phyloP scores from a whole-genome alignment of 257 asterid species.

The Jasminum sambac region DNA sequence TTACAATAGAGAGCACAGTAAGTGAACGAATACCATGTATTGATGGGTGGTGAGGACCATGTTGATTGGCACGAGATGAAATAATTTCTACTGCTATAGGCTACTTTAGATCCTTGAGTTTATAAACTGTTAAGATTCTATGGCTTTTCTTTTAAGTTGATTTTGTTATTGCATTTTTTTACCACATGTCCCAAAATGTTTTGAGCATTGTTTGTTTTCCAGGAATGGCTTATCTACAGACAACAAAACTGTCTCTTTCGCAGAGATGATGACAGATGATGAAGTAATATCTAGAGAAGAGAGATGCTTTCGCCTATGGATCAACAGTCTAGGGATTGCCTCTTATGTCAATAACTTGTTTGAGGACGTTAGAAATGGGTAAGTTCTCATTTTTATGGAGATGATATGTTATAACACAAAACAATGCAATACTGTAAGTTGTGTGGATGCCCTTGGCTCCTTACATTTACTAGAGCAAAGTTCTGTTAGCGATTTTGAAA shows the following conservation, averaged over 20 bases:
- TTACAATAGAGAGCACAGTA: no score
- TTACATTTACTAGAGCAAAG: background rate
- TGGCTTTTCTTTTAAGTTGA: background rate
- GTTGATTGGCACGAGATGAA: no score
- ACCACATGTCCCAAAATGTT: constrained; percentile 17
- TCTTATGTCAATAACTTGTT: constrained; percentile 86
- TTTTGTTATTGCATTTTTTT: constrained; percentile 5
- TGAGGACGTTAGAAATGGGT: constrained; percentile 97
- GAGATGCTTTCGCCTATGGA: constrained; percentile 97
- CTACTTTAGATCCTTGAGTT: constrained; percentile 13
- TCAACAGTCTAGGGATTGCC: constrained; percentile 85
- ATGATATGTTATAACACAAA: background rate
- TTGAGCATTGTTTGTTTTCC: constrained; percentile 24
- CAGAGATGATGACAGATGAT: constrained; percentile 98
- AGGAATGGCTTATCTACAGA: constrained; percentile 94
- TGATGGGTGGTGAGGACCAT: no score
- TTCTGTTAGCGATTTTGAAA: constrained; percentile 8
- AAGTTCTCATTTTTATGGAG: constrained; percentile 33
- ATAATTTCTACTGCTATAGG: background rate
- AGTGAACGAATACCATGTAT: no score
- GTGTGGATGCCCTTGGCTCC: constrained; percentile 9
- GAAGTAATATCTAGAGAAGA: constrained; percentile 94
- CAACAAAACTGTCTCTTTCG: constrained; percentile 75
- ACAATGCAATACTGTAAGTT: background rate
- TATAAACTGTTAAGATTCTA: background rate